Percentiles rank a stretch among this genome's conserved stretches.
phyloP scores from a whole-genome alignment of 1,139 yeast species.

The Pneumocystis murina region DNA sequence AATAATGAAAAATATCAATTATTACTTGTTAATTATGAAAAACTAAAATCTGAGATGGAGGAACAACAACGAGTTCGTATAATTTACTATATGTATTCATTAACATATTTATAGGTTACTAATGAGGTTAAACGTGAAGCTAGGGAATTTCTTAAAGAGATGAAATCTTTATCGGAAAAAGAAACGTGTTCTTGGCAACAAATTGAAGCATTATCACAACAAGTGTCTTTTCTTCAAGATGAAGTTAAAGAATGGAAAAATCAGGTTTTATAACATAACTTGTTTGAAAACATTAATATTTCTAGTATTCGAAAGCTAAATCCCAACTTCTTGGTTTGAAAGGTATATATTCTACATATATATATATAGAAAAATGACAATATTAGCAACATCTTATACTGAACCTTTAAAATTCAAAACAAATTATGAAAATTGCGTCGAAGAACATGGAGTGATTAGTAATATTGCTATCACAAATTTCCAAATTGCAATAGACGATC shows the following conservation, averaged over 20 bases:
- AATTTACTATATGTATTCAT: neutral
- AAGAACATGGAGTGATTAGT: slow-evolving; percentile 18
- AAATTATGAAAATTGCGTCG: slow-evolving; percentile 9
- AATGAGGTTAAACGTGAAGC: slow-evolving; percentile 31
- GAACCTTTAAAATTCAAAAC: neutral
- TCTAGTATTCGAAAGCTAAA: slow-evolving; percentile 16
- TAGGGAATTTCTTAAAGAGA: slow-evolving; percentile 26
- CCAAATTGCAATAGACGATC: slow-evolving; percentile 24
- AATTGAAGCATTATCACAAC: slow-evolving; percentile 18
- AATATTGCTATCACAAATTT: slow-evolving; percentile 20
- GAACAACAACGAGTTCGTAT: slow-evolving; percentile 21
- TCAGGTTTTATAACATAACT: slow-evolving; percentile 21
- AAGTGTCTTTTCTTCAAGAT: slow-evolving; percentile 21
- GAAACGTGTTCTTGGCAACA: slow-evolving; percentile 17
- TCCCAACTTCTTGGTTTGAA: slow-evolving; percentile 5
- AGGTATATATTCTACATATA: slow-evolving; percentile 1
- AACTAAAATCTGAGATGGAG: slow-evolving; percentile 18
- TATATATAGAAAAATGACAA: neutral
- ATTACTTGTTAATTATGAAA: slow-evolving; percentile 7
- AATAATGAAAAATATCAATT: neutral
- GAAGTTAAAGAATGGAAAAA: slow-evolving; percentile 27
- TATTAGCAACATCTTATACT: neutral
- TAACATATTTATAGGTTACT: slow-evolving; percentile 17
- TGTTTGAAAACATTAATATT: slow-evolving; percentile 21
- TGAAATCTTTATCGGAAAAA: slow-evolving; percentile 26